Evolutionary conservation across 768 basidiomycete genomes (phyloP), one percentile per base, ranked within the genome.

Genomic region (Calvatia gigantea): DNA sequence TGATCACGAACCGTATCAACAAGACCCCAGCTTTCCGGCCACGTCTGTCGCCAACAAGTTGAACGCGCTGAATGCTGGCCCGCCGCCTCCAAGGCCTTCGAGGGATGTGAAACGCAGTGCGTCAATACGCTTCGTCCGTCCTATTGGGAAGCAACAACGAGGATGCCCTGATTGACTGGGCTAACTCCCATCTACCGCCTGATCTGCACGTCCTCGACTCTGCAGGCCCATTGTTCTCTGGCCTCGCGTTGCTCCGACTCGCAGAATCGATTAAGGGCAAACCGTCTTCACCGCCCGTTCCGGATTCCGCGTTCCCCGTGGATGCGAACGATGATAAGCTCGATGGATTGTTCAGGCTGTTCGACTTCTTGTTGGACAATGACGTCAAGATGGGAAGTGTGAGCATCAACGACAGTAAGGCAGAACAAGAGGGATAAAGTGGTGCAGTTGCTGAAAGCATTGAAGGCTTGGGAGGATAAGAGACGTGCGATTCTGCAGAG

Each of bases 341-440:
- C 12, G 91, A 93, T 25, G 92, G 94, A 14, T 74, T 96, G 27
- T 94, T 96, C 75, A 78, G 82, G 54, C 73, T 96, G 53, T 96
- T 97, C 71, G 95, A 98, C 70, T 94, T 92, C 70, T 71, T 97
- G 53, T 79, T 98, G 44, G 93, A 95, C 63, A 91, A 93, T 58
- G 94, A 94, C 46, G 85, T 95, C 55, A 88, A 89, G 72, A 91
- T 96, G 77, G 94, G 90, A 7, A 83, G 85, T 58, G 87, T 98
- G 29, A 94, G 90, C 62, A 95, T 97, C 71, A 96, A 96, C 66
- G 96, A 98, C 70, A n/a, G 79, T 98, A 31, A 78, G 91, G 48
- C 82, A 84, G 58, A 91, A 90, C 28, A 91, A 88, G 66, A 76
- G 84, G 45, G 86, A 89, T 42, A 94, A 91, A 74, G 82, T 96